Evolutionary conservation across 2,329 filamentous ascomycete genomes (phyloP), one percentile per base, ranked within the genome.

Genomic region (Monosporascus sp.): DNA sequence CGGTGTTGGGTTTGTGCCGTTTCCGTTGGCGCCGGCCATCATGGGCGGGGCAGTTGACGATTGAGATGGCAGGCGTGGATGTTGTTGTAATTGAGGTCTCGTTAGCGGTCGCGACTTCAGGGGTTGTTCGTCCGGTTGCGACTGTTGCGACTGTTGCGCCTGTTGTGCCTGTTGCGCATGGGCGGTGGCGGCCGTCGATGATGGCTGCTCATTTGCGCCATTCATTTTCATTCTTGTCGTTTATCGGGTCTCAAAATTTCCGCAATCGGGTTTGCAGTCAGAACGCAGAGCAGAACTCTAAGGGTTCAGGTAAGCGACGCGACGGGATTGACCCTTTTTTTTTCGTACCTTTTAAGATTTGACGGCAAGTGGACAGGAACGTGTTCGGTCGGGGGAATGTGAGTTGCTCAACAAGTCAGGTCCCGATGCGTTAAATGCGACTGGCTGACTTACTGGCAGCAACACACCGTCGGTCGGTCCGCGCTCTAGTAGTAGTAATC

Each of bases 11-110:
- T 55, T 61, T 9, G 56, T 53, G n/a, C 63, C 58, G 50, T 63
- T 68, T 24, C 67, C 66, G 52, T 69, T 69, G 31, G 67, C 67
- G 50, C 66, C 65, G 26, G 65, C 62, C 67, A 69, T 69, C 55
- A 68, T 37, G 20, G 66, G 66, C n/a, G 55, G 51, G 24, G 49
- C 50, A 14, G 49, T 50, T 22, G 44, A 17, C 7, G 49, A 38
- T 26, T 44, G 38, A 45, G 49, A 35, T 35, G 31, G 4, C 11
- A 35, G 31, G 31, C 4, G 9, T 35, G 31, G 31, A 35, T 35
- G 3, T 35, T 35, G 31, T 35, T 35, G 31, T 35, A 35, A 35
- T 35, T 35, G 31, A 35, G 31, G 31, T 35, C 31, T 41, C 48
- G 31, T 35, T 5, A 35, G 43, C 40, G 45, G 49, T 31, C 40